phyloP scores from a whole-genome alignment of 1,284 basidiomycete genomes.

The Takashimella koratensis region DNA sequence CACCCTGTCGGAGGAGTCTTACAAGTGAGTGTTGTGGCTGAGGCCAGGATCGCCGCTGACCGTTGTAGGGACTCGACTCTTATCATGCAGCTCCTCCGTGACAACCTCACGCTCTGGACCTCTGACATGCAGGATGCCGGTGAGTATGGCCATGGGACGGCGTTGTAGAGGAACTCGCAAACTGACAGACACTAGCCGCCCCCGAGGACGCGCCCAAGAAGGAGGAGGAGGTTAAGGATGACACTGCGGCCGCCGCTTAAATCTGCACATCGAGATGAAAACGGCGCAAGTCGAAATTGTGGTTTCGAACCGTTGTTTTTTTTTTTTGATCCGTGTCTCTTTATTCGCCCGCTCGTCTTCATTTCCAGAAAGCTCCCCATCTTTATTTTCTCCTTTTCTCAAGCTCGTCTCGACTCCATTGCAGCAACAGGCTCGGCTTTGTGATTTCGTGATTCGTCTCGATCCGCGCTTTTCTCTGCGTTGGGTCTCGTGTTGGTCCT shows the following conservation, averaged over 20 bases:
- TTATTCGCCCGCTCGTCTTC: too few relatives aligned
- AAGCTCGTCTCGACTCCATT: background rate
- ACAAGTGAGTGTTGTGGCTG: conserved; percentile 71
- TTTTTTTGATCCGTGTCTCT: background rate
- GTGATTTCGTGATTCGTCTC: too few relatives aligned
- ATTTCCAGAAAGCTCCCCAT: background rate
- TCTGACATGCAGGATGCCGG: conserved; percentile 71
- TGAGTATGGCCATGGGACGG: too few relatives aligned
- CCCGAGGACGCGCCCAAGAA: conserved; percentile 32
- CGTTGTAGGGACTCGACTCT: conserved; percentile 70
- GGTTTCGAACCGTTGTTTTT: background rate
- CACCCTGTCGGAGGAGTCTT: conserved; percentile 98
- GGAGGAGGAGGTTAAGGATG: conserved; percentile 42
- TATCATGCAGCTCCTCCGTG: conserved; percentile 98
- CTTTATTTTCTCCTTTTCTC: background rate
- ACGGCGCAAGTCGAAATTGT: background rate
- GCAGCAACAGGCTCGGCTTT: background rate
- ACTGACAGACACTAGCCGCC: too few relatives aligned
- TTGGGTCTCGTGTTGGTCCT: too few relatives aligned
- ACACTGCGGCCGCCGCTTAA: conserved; percentile 36
- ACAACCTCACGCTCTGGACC: conserved; percentile 98
- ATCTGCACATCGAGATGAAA: conserved; percentile 9
- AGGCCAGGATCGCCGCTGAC: too few relatives aligned
- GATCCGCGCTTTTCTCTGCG: too few relatives aligned
- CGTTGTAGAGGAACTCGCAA: too few relatives aligned